A percentile compares a stretch with the other conserved stretches of the same genome.
phyloP scores from a whole-genome alignment of 495 filamentous ascomycete genomes.

The Hypoxylon fragiforme region DNA sequence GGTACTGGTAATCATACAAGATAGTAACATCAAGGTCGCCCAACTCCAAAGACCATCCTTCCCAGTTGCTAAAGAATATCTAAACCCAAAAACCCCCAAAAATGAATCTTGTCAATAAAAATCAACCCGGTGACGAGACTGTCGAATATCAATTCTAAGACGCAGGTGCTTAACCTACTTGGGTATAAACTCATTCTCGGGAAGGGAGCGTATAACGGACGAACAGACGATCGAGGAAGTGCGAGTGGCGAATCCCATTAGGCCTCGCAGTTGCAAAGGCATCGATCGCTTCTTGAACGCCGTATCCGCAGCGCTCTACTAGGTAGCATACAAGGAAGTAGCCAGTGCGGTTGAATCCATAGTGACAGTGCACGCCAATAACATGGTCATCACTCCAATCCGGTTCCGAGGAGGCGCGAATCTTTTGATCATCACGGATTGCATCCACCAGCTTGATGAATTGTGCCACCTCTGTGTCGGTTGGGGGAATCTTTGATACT shows the following conservation, averaged over 20 bases:
- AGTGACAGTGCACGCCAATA: slow-evolving; percentile 92
- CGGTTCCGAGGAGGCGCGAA: slow-evolving; percentile 45
- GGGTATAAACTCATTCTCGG: slow-evolving; percentile 17
- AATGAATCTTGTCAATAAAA: no score
- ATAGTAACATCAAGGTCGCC: no score
- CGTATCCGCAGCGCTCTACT: slow-evolving; percentile 75
- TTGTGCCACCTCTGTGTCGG: slow-evolving; percentile 68
- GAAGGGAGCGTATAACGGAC: slow-evolving; percentile 63
- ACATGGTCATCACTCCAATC: slow-evolving; percentile 47
- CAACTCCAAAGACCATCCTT: no score
- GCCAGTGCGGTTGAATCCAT: slow-evolving; percentile 90
- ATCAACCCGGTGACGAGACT: background rate
- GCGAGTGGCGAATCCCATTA: slow-evolving; percentile 84
- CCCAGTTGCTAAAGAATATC: no score
- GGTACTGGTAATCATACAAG: no score
- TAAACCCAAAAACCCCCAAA: no score
- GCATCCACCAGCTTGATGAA: slow-evolving; percentile 82
- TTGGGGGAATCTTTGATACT: slow-evolving; percentile 88
- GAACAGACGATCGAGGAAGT: slow-evolving; percentile 86
- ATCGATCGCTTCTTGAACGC: slow-evolving; percentile 76
- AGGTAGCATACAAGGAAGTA: slow-evolving; percentile 91
- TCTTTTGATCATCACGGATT: slow-evolving; percentile 56
- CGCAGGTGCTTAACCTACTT: no score
- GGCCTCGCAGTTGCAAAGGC: slow-evolving; percentile 73
- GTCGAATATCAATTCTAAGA: no score